Conservation (phyloP, 2,329 filamentous ascomycete genomes). For the Plenodomus lindquistii region DNA sequence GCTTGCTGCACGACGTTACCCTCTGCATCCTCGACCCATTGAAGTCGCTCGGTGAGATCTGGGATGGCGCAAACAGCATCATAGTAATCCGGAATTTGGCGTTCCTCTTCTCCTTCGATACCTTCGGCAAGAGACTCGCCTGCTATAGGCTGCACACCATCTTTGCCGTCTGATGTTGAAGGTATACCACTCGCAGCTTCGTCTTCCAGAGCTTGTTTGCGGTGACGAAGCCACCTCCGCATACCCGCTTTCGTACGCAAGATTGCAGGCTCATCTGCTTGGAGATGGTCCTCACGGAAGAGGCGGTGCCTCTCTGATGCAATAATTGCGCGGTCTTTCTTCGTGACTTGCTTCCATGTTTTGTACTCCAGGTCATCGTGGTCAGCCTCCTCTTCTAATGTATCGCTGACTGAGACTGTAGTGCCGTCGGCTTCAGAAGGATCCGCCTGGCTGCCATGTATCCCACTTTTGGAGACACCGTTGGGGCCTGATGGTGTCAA, state of each 20-base stretch:
- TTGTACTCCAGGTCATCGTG: slow-evolving; percentile 92
- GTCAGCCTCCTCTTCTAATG: slow-evolving; percentile 74
- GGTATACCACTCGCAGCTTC: slow-evolving; percentile 52
- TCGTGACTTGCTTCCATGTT: slow-evolving; percentile 98
- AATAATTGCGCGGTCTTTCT: slow-evolving; percentile 86
- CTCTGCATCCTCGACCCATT: slow-evolving; percentile 88
- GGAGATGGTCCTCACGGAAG: slow-evolving; percentile 83
- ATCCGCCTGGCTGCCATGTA: slow-evolving; percentile 73
- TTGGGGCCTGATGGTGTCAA: slow-evolving; percentile 75
- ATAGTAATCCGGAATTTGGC: slow-evolving; percentile 91
- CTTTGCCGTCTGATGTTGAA: slow-evolving; percentile 51
- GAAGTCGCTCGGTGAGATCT: slow-evolving; percentile 75
- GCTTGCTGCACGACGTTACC: slow-evolving; percentile 86
- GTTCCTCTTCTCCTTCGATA: slow-evolving; percentile 81
- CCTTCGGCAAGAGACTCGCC: slow-evolving; percentile 87
- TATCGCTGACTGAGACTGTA: slow-evolving; percentile 68
- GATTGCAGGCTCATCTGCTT: slow-evolving; percentile 84
- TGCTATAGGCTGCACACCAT: slow-evolving; percentile 54
- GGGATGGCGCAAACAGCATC: slow-evolving; percentile 84
- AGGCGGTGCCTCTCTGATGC: slow-evolving; percentile 85
- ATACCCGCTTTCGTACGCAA: slow-evolving; percentile 85
- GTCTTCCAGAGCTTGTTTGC: slow-evolving; percentile 63
- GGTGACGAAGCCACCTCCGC: slow-evolving; percentile 81
- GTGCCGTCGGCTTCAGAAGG: slow-evolving; percentile 82
- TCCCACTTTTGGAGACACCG: slow-evolving; percentile 63